Base-by-base conservation (phyloP, 768 basidiomycete genomes). In the Dentipellis sp. region DNA sequence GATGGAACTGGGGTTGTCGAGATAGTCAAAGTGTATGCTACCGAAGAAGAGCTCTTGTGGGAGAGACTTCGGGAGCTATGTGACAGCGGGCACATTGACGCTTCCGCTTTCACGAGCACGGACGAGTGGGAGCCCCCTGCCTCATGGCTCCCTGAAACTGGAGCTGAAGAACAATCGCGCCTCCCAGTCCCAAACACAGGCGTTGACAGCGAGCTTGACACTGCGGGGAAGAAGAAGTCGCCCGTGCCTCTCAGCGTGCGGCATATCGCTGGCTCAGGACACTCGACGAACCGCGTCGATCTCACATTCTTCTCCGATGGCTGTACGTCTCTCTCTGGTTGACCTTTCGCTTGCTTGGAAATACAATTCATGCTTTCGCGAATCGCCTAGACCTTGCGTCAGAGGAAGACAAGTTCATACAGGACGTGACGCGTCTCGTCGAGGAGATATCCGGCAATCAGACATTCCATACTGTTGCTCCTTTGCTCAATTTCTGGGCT, bases 401-500 rank as follows among this genome's bases (percentile, higher is more conserved):
- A 34, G 88, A 91, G 64, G 71, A 75, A 37, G 73, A 67, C 9
- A 87, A 83, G 62, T 90, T 91, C 62, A 56, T 89, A 45, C 66
- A 74, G 38, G 88, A 91, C 61, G 85, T 86, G 2, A 66, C 67
- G 52, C 76, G 83, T 29, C 78, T 91, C 10, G 88, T 85, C 0
- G 65, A 76, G 47, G 88, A 88, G 64, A 74, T 91, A 36, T 82
- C 88, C 2, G 69, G 75, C 29, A 88, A 88, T 63, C 83, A 87
- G 60, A 89, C 88, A 0, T 90, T 89, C 66, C 76, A 83, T 58
- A 83, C 86, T 0, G 87, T 91, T 17, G 79, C 78, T 61, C 86
- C 87, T 2, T 70, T 90, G 48, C 69, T 91, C 60, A 91, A 90
- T 64, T 88, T 90, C 60, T 91, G 86, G 86, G 88, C 84, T 5